Evolutionary conservation across 176 grass and related monocot species (phyloP).

Genomic region (Cymbopogon citratus): DNA sequence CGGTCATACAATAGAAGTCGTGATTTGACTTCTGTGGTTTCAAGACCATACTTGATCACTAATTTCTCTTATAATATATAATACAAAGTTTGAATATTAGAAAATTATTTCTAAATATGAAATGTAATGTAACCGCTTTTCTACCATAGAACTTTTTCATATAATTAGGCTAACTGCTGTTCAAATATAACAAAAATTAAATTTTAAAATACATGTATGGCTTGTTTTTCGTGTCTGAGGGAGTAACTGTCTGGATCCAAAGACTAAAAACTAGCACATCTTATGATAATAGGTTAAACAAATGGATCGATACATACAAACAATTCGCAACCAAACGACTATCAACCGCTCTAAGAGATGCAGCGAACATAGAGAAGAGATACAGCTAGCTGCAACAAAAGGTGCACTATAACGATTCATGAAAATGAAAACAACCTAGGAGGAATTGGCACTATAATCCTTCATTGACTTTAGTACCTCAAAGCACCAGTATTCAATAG

Average conservation of each 20-base stretch:
- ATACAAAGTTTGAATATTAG: background rate
- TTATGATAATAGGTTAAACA: background rate
- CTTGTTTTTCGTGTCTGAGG: background rate
- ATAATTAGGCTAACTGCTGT: background rate
- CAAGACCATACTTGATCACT: background rate
- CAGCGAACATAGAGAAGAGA: background rate
- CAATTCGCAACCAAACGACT: background rate
- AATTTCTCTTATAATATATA: background rate
- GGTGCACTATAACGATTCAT: background rate
- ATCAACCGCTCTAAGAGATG: background rate
- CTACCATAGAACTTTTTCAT: background rate
- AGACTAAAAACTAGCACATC: background rate
- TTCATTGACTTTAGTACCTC: conserved; percentile 59
- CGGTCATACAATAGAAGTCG: background rate
- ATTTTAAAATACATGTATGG: background rate
- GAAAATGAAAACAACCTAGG: background rate
- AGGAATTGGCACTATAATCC: background rate
- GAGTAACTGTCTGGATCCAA: background rate
- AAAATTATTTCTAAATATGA: background rate
- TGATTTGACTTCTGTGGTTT: background rate
- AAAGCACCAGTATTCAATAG: conserved; percentile 25
- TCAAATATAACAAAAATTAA: background rate
- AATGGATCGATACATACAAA: background rate
- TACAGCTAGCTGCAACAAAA: background rate
- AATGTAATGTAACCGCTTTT: background rate